Evolutionary conservation across 1,139 yeast species (phyloP).

Genomic region (Saccharomycopsis crataegensis): DNA sequence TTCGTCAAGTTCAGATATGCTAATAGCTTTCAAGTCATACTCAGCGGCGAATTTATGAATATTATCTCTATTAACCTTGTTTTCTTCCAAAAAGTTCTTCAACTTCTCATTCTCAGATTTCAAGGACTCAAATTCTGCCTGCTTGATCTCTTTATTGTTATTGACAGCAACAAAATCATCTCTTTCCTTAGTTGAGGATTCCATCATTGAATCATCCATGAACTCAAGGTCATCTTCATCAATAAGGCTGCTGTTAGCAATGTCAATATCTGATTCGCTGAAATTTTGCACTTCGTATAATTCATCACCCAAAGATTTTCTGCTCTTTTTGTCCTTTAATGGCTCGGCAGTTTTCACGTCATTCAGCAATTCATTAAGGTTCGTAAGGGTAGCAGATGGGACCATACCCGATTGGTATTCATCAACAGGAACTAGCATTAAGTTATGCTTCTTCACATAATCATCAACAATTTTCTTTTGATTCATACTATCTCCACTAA

Average conservation of each 20-base stretch:
- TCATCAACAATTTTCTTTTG: conserved; percentile 26
- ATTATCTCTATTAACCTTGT: neutral
- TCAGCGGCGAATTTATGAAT: conserved; percentile 34
- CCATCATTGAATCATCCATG: neutral
- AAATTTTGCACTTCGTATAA: conserved; percentile 13
- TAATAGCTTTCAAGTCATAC: conserved; percentile 33
- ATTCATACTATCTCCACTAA: neutral
- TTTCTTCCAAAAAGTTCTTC: neutral
- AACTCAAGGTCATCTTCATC: conserved; percentile 8
- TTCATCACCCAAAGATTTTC: conserved; percentile 18
- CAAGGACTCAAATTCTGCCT: neutral
- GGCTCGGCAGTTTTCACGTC: neutral
- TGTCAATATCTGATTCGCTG: conserved; percentile 4
- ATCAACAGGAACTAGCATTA: conserved; percentile 34
- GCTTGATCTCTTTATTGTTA: neutral
- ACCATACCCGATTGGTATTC: conserved; percentile 21
- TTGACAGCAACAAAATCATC: neutral
- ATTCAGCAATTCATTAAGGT: neutral
- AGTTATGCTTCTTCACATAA: conserved; percentile 33
- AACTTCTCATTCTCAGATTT: conserved; percentile 6
- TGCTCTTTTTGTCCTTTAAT: conserved; percentile 7
- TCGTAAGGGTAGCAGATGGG: conserved; percentile 10
- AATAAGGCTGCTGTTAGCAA: conserved; percentile 5
- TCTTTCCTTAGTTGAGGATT: neutral
- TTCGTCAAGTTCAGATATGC: conserved; percentile 19